phyloP scores from a whole-genome alignment of 257 asterid genomes.

The Nicotiana undulata region DNA sequence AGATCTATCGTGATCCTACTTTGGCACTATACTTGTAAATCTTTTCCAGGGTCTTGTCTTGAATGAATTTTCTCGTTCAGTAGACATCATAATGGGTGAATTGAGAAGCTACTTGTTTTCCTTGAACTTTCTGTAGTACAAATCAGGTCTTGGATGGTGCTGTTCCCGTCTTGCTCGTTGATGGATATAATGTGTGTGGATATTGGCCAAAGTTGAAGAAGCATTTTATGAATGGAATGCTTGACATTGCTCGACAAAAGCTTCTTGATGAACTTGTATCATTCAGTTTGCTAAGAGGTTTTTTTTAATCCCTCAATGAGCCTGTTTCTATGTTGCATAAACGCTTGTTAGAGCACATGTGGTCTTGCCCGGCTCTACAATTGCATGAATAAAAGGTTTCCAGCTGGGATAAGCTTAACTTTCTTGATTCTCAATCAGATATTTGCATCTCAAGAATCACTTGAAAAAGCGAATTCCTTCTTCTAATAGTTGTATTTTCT shows the following conservation, averaged over 20 bases:
- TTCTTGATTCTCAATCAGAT: no score
- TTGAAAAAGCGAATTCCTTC: neutral
- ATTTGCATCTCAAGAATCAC: neutral
- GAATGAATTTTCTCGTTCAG: conserved; percentile 9
- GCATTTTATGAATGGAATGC: conserved; percentile 75
- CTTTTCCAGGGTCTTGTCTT: conserved; percentile 25
- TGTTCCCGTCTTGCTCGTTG: conserved; percentile 88
- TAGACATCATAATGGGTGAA: conserved; percentile 4
- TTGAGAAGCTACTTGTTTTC: conserved; percentile 7
- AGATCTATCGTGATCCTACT: conserved; percentile 78
- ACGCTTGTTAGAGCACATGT: neutral
- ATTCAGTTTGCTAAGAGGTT: conserved; percentile 86
- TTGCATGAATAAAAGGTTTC: neutral
- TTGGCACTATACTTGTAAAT: conserved; percentile 67
- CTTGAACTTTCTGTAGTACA: conserved; percentile 43
- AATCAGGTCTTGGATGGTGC: conserved; percentile 73
- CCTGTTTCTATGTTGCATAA: neutral
- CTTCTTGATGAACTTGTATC: conserved; percentile 84
- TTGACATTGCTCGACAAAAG: conserved; percentile 92
- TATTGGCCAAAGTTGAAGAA: conserved; percentile 95
- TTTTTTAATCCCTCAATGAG: conserved; percentile 16
- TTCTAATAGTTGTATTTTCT: neutral
- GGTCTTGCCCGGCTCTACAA: neutral
- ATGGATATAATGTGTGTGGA: conserved; percentile 96
- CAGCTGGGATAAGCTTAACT: no score